Evolutionary conservation across 2,329 filamentous ascomycete genomes (phyloP), one percentile per base, ranked within the genome.

Genomic region (Annulohypoxylon truncatum): DNA sequence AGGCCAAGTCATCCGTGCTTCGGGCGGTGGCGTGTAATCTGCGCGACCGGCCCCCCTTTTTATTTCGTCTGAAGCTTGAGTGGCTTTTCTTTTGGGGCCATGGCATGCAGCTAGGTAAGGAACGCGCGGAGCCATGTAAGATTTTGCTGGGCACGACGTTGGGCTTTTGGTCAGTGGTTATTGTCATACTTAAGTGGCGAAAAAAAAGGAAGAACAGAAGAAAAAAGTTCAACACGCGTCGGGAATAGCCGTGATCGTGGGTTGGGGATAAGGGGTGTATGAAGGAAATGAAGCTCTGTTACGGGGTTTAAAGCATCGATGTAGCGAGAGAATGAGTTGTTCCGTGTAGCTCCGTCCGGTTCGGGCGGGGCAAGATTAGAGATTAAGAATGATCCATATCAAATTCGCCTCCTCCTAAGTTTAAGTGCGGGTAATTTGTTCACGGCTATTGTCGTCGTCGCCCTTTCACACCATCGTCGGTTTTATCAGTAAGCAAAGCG

Each of bases 1-100:
- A 77, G 76, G 76, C 31, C 76, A 77, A 68, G 76, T 77, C 35
- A 76, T 77, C 55, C 76, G 76, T 40, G 76, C 75, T 68, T 77
- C 75, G 13, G 76, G 76, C 22, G 76, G 76, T 33, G 76, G 76
- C 65, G 72, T 75, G 44, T 77, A 74, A 69, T 44, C 54, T 29
- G 46, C 38, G 44, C 47, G 12, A 51, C 13, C 10, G 4, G 22
- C 22, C 24, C 15, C 18, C 31, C 31, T 20, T 18, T 50, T 18
- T 50, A n/a, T 29, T 13, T 46, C 28, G 24, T 7, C 29, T 10
- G n/a, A 10, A 4, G 3, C 13, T 33, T 47, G 28, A 20, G 15
- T 33, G 8, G 12, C 42, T 8, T 26, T 47, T 12, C 12, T 38
- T n/a, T 15, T 20, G 22, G 35, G 22, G 35, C 38, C 42, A 3